Evolutionary conservation across 306 rosid species (phyloP).

Genomic region (Castanopsis chinensis): DNA sequence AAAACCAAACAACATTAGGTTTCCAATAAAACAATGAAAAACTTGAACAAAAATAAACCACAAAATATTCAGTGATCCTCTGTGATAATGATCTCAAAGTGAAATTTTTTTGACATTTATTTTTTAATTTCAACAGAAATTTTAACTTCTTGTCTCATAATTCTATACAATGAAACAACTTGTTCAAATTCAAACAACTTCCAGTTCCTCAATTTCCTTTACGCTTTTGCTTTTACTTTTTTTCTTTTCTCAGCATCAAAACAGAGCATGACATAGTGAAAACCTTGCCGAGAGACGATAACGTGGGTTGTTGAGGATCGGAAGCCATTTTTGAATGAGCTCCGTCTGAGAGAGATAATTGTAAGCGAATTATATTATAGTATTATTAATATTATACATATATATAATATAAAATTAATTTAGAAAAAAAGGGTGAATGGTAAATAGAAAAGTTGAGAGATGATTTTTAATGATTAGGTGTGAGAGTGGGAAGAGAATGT

Average conservation of each 20-base stretch:
- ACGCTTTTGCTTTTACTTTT: not conserved
- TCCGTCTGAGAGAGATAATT: not conserved
- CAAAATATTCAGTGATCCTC: too few species aligned
- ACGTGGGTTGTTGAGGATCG: constrained; percentile 41
- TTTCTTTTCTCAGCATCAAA: not conserved
- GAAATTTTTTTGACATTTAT: too few species aligned
- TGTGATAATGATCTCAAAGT: too few species aligned
- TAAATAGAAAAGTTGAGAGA: too few species aligned
- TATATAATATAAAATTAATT: too few species aligned
- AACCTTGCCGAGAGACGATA: constrained; percentile 44
- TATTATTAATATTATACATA: too few species aligned
- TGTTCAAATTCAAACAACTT: not conserved
- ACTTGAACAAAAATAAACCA: too few species aligned
- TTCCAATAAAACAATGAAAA: too few species aligned
- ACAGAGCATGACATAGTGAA: not conserved
- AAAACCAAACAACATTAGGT: not conserved
- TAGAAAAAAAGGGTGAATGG: not conserved
- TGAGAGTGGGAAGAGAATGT: not conserved
- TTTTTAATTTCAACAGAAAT: too few species aligned
- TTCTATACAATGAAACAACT: not conserved
- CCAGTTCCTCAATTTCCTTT: not conserved
- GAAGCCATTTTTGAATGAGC: constrained; percentile 48
- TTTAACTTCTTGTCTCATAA: not conserved
- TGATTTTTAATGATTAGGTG: not conserved
- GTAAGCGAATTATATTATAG: too few species aligned